Evolutionary conservation across 2,329 filamentous ascomycete genomes (phyloP).

Genomic region (Berkeleyomyces rouxiae): DNA sequence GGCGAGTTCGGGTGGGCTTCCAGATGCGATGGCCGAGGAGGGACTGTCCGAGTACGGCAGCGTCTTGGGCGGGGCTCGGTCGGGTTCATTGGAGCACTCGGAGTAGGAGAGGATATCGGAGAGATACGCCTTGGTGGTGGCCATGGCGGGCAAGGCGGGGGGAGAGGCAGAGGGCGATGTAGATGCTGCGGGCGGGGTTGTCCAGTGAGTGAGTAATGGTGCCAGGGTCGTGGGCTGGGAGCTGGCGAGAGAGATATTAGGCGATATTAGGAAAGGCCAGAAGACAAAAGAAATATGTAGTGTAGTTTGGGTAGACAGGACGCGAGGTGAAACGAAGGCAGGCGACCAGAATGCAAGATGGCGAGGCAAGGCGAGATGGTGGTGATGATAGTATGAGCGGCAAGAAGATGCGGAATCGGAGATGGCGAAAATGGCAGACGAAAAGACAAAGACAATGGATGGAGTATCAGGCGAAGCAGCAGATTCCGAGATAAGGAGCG

Average conservation of each 20-base stretch:
- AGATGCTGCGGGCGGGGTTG: neutral
- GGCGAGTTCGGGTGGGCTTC: neutral
- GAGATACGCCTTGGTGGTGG: conserved; percentile 4
- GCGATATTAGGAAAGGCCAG: neutral
- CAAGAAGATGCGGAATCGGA: too few species aligned
- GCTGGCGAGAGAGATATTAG: neutral
- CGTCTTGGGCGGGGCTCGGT: neutral
- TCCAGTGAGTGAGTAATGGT: neutral
- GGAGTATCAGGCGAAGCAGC: too few species aligned
- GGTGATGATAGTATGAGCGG: too few species aligned
- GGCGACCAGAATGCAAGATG: neutral
- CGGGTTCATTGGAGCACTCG: neutral
- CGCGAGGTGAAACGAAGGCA: neutral
- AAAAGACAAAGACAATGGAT: too few species aligned
- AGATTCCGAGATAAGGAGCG: too few species aligned
- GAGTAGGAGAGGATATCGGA: conserved; percentile 5
- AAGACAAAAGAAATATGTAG: neutral
- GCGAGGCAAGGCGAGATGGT: too few species aligned
- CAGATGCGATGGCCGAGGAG: neutral
- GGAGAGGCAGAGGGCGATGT: too few species aligned
- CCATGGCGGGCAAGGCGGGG: neutral
- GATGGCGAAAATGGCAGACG: too few species aligned
- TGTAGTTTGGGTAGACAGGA: neutral
- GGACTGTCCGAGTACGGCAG: neutral
- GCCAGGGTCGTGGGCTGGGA: too few species aligned